Percentiles rank a stretch among this genome's conserved stretches.
These are phyloP conservation scores for Arxiozyma slooffiae DNA, from an alignment of 1,139 yeast species.

Conservation along the genomic window DNA sequence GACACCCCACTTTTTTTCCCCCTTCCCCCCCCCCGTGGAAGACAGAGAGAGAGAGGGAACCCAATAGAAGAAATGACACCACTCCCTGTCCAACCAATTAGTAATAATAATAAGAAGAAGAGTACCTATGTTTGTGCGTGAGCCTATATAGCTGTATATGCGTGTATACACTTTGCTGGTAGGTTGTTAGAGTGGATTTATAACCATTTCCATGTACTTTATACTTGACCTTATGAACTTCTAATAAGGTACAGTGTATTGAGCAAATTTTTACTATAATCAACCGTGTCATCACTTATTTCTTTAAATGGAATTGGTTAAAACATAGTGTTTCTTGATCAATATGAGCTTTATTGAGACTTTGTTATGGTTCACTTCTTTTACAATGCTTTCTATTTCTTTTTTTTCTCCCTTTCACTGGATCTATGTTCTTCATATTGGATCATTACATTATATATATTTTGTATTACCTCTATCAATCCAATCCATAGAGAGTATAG, in stretches of 20 bases:
- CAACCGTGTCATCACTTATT: neutral
- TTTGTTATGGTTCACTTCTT: neutral
- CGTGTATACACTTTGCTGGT: neutral
- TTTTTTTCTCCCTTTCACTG: neutral
- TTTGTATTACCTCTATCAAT: conserved; percentile 1
- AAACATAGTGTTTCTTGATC: neutral
- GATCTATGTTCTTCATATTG: neutral
- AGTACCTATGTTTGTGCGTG: too few relatives aligned
- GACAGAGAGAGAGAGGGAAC: too few relatives aligned
- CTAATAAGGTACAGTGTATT: neutral
- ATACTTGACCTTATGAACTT: neutral
- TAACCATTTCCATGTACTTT: neutral
- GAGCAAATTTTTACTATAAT: neutral
- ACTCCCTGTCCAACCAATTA: too few relatives aligned
- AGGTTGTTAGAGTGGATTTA: neutral
- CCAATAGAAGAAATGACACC: neutral
- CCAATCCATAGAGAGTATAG: conserved; percentile 15
- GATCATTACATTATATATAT: conserved; percentile 8
- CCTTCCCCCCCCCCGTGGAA: neutral
- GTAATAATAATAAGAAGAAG: too few relatives aligned
- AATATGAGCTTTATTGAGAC: neutral
- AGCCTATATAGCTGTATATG: neutral
- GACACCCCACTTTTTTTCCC: too few relatives aligned
- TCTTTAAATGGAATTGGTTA: neutral
- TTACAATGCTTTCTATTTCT: neutral